Conservation (phyloP, 257 asterid species). For the Ligustrum vulgare region DNA sequence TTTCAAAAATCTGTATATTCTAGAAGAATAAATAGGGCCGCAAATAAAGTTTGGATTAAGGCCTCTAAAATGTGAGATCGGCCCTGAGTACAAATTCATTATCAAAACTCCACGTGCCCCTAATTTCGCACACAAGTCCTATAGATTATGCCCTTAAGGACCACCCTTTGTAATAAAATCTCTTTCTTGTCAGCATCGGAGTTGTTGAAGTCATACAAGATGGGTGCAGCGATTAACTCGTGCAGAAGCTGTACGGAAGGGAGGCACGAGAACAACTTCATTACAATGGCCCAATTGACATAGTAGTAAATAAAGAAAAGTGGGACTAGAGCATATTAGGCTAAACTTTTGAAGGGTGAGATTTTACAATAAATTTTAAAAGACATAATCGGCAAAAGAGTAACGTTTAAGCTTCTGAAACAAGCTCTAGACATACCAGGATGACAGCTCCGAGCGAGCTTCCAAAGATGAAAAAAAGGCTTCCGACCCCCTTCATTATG, state of each 20-base stretch:
- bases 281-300: constrained; percentile 7
- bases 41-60: no score
- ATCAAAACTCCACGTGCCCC: no score
- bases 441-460: constrained; percentile 79
- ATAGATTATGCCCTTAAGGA: no score
- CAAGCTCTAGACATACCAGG: constrained; percentile 47
- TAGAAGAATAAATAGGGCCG: no score
- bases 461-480: constrained; percentile 82
- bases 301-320: background rate
- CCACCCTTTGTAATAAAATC: background rate
- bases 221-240: constrained; percentile 68
- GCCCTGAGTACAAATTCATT: no score
- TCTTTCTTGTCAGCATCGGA: constrained; percentile 81
- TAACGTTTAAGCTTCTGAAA: background rate
- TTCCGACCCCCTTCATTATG: constrained; percentile 70
- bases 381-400: background rate
- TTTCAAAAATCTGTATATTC: no score
- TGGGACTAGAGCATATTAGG: background rate
- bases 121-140: no score
- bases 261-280: background rate
- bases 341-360: background rate
- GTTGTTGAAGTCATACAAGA: constrained; percentile 91
- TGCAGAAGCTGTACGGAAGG: constrained; percentile 62
- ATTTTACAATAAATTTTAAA: background rate
- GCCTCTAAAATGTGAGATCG: no score